These are phyloP conservation scores for Aspergillus floridensis DNA, from an alignment of 2,329 filamentous ascomycete genomes.

Conservation along the genomic window DNA sequence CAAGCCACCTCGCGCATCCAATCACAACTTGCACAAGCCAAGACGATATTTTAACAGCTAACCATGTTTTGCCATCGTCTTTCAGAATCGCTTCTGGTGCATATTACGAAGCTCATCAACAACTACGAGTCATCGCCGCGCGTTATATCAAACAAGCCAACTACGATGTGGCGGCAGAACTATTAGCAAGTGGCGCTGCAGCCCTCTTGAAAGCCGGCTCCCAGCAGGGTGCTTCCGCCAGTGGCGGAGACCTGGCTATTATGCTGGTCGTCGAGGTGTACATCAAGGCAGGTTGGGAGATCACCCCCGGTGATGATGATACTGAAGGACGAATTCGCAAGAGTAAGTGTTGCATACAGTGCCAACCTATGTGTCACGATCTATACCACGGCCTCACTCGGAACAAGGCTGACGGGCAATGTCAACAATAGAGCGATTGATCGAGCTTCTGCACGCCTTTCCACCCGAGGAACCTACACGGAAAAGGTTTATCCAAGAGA, in stretches of 20 bases:
- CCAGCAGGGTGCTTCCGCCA: slow-evolving; percentile 88
- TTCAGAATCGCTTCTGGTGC: slow-evolving; percentile 80
- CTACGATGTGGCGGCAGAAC: slow-evolving; percentile 81
- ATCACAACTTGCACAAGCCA: not conserved
- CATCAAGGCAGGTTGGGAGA: slow-evolving; percentile 74
- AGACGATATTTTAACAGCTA: slow-evolving; percentile 9
- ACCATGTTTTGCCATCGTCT: slow-evolving; percentile 14
- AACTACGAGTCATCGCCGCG: slow-evolving; percentile 90
- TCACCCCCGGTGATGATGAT: slow-evolving; percentile 55
- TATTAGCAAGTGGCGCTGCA: slow-evolving; percentile 79
- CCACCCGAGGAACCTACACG: slow-evolving; percentile 79
- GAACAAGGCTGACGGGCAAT: not conserved
- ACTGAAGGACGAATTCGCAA: slow-evolving; percentile 63
- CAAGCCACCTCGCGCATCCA: not conserved
- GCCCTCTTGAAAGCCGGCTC: slow-evolving; percentile 62
- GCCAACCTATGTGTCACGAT: not conserved
- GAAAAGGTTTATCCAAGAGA: slow-evolving; percentile 87
- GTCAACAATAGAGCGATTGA: slow-evolving; percentile 52
- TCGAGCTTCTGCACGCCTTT: slow-evolving; percentile 79
- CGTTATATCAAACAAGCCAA: slow-evolving; percentile 88
- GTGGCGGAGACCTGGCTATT: slow-evolving; percentile 83
- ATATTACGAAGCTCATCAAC: slow-evolving; percentile 98
- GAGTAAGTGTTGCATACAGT: slow-evolving; percentile 27
- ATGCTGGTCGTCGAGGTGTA: slow-evolving; percentile 88
- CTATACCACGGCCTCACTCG: not conserved